A percentile compares a stretch with the other conserved stretches of the same genome.
Conservation (phyloP, 129 eudicot genomes). For the Erigeron canadensis region DNA sequence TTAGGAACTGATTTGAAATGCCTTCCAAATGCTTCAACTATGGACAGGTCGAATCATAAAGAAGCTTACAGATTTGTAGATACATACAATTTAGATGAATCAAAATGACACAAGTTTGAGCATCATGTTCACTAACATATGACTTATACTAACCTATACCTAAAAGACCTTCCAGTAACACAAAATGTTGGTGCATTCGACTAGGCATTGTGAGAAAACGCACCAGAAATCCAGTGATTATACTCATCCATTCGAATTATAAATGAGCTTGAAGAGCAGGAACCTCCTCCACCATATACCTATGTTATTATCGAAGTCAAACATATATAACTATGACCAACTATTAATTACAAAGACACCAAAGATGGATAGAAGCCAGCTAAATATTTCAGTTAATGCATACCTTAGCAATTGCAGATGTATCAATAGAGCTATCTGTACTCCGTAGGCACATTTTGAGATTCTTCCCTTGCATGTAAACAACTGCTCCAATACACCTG, state of each 20-base stretch:
- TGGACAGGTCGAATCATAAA: background rate
- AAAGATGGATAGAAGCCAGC: background rate
- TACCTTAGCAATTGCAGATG: constrained; percentile 90
- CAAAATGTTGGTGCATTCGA: constrained; percentile 12
- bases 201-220: constrained; percentile 24
- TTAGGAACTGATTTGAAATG: too few species aligned
- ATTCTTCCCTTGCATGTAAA: constrained; percentile 81
- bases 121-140: background rate
- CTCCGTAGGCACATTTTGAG: constrained; percentile 90
- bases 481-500: constrained; percentile 94
- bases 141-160: background rate
- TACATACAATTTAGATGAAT: constrained; percentile 3
- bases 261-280: constrained; percentile 78
- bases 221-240: constrained; percentile 57
- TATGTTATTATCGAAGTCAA: constrained; percentile 34
- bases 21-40: too few species aligned
- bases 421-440: constrained; percentile 60
- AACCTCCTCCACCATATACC: constrained; percentile 98
- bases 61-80: background rate
- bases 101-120: background rate
- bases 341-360: background rate
- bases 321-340: background rate
- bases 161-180: background rate
- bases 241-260: constrained; percentile 94
- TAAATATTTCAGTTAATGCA: constrained; percentile 16